phyloP scores from a whole-genome alignment of 495 filamentous ascomycete species.

The Cercophora sp. region DNA sequence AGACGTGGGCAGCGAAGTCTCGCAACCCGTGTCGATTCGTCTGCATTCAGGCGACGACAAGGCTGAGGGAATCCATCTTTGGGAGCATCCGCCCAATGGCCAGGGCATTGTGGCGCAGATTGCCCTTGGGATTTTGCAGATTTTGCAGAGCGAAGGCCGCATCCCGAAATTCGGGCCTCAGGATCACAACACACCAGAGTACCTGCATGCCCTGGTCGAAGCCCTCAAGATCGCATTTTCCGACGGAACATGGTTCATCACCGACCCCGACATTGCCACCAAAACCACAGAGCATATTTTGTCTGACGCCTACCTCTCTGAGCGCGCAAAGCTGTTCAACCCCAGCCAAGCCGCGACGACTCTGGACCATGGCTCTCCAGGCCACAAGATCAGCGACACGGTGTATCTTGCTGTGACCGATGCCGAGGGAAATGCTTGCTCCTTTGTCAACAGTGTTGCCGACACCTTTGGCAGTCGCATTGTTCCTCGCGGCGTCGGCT shows the following conservation, averaged over 20 bases:
- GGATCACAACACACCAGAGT: conserved; percentile 30
- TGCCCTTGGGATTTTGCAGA: conserved; percentile 73
- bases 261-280: conserved; percentile 47
- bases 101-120: conserved; percentile 84
- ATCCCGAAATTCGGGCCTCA: conserved; percentile 39
- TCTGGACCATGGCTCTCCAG: conserved; percentile 45
- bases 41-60: background rate
- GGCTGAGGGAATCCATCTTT: conserved; percentile 39
- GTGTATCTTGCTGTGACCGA: conserved; percentile 81
- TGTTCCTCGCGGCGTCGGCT: conserved; percentile 67
- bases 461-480: conserved; percentile 73
- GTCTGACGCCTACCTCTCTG: conserved; percentile 12
- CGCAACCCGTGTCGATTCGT: conserved; percentile 57
- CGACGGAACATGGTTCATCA: conserved; percentile 73
- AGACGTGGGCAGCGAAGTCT: conserved; percentile 50
- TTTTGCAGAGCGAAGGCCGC: conserved; percentile 62
- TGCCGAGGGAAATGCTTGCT: conserved; percentile 69
- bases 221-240: conserved; percentile 77
- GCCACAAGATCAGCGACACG: conserved; percentile 52
- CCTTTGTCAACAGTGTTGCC: conserved; percentile 82
- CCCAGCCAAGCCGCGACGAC: conserved; percentile 2
- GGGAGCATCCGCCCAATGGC: conserved; percentile 85
- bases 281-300: background rate
- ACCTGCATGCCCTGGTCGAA: conserved; percentile 81
- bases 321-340: conserved; percentile 14